A percentile compares a stretch with the other conserved stretches of the same genome.
phyloP scores from a whole-genome alignment of 2,329 filamentous ascomycete species.

The Trichocomaceae sp. region DNA sequence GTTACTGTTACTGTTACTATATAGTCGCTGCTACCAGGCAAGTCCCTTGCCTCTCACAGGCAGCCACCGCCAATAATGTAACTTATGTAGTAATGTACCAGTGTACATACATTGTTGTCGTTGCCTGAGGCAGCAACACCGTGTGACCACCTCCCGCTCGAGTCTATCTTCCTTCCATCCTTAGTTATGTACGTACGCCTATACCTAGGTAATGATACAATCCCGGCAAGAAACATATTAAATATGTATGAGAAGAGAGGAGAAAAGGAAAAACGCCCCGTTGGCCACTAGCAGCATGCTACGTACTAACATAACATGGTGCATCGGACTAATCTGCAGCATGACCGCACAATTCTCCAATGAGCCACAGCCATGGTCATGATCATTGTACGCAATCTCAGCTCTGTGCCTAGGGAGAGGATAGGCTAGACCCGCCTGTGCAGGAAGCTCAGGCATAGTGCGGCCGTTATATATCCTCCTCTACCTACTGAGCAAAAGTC shows the following conservation, averaged over 20 bases:
- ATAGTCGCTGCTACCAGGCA: no score
- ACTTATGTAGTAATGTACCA: no score
- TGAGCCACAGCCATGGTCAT: background rate
- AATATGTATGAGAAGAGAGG: no score
- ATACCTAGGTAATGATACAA: no score
- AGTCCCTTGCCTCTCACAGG: constrained; percentile 1
- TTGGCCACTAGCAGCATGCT: background rate
- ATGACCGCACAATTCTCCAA: constrained; percentile 1
- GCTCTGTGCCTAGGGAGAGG: background rate
- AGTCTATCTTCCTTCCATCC: no score
- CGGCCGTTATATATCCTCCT: background rate
- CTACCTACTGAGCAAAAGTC: no score
- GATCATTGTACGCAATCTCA: no score
- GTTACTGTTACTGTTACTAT: no score
- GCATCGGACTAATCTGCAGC: constrained; percentile 1
- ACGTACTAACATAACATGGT: background rate
- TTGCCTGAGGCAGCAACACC: background rate
- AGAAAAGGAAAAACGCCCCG: background rate
- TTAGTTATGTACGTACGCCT: no score
- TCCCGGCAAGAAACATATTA: no score
- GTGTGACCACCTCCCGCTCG: background rate
- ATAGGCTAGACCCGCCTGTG: constrained; percentile 2
- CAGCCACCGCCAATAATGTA: background rate
- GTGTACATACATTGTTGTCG: no score
- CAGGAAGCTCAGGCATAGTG: background rate